Conservation (phyloP, 306 rosid species). For the Erythrophleum fordii region DNA sequence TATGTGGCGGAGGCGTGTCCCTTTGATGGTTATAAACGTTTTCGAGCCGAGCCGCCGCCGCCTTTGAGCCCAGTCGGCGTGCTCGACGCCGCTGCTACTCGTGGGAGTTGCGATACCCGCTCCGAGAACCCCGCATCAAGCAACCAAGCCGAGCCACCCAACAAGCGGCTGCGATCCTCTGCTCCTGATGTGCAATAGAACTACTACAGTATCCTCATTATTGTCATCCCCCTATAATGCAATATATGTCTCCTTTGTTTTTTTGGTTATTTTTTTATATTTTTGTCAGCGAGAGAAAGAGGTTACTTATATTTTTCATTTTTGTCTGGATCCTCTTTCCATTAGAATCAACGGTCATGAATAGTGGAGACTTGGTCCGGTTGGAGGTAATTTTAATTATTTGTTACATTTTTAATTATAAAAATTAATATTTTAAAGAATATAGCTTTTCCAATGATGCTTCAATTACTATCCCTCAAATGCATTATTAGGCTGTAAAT, state of each 20-base stretch:
- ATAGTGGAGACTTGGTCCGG: conserved; percentile 26
- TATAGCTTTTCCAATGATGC: neutral
- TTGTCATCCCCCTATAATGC: neutral
- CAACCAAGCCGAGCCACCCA: conserved; percentile 48
- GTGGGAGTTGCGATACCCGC: conserved; percentile 63
- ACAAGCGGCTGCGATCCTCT: conserved; percentile 52
- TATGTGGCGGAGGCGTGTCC: conserved; percentile 70
- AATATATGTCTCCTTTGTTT: neutral
- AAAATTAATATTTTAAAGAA: neutral
- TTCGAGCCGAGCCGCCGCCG: conserved; percentile 38
- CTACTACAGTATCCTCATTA: neutral
- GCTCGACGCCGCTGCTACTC: conserved; percentile 64
- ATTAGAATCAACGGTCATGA: conserved; percentile 43
- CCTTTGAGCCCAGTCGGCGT: conserved; percentile 77
- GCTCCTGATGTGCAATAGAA: conserved; percentile 44
- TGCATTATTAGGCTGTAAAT: too few relatives aligned
- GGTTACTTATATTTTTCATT: conserved; percentile 24
- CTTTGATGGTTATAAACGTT: conserved; percentile 30
- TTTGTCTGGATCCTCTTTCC: conserved; percentile 6
- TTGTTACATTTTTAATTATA: neutral
- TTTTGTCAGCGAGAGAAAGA: conserved; percentile 36
- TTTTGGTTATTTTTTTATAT: neutral
- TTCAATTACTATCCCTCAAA: neutral
- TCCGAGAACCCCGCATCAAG: conserved; percentile 42
- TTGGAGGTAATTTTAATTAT: conserved; percentile 17